Percentiles rank a stretch among this genome's conserved stretches.
phyloP scores from a whole-genome alignment of 2,329 filamentous ascomycete genomes.

The Colletotrichum lindemuthianum region DNA sequence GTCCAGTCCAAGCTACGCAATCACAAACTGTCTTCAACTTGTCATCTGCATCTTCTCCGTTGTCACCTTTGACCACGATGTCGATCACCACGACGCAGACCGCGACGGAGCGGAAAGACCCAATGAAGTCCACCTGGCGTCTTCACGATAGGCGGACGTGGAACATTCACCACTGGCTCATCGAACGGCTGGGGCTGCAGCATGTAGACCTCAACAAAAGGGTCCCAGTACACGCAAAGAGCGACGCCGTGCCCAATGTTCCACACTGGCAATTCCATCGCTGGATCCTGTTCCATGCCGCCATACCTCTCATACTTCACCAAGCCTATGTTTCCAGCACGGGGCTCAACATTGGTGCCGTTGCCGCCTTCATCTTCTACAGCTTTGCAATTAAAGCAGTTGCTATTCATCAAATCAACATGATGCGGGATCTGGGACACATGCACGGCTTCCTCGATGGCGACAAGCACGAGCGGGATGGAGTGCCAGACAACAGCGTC shows the following conservation, averaged over 20 bases:
- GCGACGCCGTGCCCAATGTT: slow-evolving; percentile 52
- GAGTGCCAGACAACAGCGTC: slow-evolving; percentile 52
- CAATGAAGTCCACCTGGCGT: slow-evolving; percentile 54
- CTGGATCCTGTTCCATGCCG: slow-evolving; percentile 52
- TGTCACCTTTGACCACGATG: not conserved
- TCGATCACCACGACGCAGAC: not conserved
- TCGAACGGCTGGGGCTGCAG: slow-evolving; percentile 45
- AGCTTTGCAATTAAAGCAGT: slow-evolving; percentile 50
- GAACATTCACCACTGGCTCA: slow-evolving; percentile 45
- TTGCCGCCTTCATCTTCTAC: slow-evolving; percentile 50
- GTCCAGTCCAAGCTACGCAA: not conserved
- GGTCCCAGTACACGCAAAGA: slow-evolving; percentile 51
- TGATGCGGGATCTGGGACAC: slow-evolving; percentile 50
- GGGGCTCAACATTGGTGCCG: slow-evolving; percentile 42
- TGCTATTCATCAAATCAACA: slow-evolving; percentile 50
- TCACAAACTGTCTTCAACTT: too few species aligned
- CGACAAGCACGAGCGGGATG: slow-evolving; percentile 54
- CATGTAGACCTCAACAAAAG: slow-evolving; percentile 42
- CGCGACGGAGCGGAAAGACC: slow-evolving; percentile 42
- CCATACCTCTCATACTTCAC: slow-evolving; percentile 49
- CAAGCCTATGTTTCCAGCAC: slow-evolving; percentile 46
- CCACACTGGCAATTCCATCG: slow-evolving; percentile 47
- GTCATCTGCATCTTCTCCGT: too few species aligned
- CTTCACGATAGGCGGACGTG: slow-evolving; percentile 41
- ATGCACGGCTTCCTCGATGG: slow-evolving; percentile 54